Percentiles rank a stretch among this genome's conserved stretches.
Conservation (phyloP, 2,329 filamentous ascomycete genomes). For the Sporothrix schenckii region DNA sequence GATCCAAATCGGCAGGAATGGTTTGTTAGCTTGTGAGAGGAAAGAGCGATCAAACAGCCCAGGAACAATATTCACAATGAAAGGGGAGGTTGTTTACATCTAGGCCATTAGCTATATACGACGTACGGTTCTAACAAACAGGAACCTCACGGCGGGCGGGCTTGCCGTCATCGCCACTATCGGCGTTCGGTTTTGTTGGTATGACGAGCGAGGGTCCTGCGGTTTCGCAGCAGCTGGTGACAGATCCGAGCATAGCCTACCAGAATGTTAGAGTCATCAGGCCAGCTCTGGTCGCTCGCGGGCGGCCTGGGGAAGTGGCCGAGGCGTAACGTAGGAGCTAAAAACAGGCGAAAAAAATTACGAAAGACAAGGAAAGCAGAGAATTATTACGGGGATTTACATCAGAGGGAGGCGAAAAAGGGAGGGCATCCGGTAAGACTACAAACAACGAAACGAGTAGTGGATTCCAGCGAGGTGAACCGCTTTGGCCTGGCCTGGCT, state of each 20-base stretch:
- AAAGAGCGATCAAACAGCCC: slow-evolving; percentile 6
- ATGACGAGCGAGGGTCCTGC: slow-evolving; percentile 19
- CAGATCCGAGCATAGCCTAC: too few species aligned
- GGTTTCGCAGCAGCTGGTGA: slow-evolving; percentile 26
- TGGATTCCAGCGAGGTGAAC: slow-evolving; percentile 15
- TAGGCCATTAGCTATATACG: slow-evolving; percentile 22
- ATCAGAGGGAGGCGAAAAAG: slow-evolving; percentile 29
- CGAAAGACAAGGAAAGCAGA: not conserved
- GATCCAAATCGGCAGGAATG: slow-evolving; percentile 18
- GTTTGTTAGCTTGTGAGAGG: not conserved
- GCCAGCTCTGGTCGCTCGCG: slow-evolving; percentile 16
- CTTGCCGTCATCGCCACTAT: slow-evolving; percentile 31
- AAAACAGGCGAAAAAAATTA: slow-evolving; percentile 10
- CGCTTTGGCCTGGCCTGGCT: not conserved
- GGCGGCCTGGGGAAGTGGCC: slow-evolving; percentile 31
- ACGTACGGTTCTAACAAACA: slow-evolving; percentile 1
- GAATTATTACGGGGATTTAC: slow-evolving; percentile 18
- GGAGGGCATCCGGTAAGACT: not conserved
- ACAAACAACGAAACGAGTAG: slow-evolving; percentile 12
- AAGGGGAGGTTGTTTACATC: slow-evolving; percentile 22
- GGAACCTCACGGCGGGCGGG: not conserved
- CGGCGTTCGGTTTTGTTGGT: slow-evolving; percentile 16
- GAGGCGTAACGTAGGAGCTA: slow-evolving; percentile 22
- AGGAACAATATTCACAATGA: slow-evolving; percentile 4
- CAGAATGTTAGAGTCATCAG: too few species aligned